Conservation (phyloP, 2,329 filamentous ascomycete species). For the Tolypocladium sp. region DNA sequence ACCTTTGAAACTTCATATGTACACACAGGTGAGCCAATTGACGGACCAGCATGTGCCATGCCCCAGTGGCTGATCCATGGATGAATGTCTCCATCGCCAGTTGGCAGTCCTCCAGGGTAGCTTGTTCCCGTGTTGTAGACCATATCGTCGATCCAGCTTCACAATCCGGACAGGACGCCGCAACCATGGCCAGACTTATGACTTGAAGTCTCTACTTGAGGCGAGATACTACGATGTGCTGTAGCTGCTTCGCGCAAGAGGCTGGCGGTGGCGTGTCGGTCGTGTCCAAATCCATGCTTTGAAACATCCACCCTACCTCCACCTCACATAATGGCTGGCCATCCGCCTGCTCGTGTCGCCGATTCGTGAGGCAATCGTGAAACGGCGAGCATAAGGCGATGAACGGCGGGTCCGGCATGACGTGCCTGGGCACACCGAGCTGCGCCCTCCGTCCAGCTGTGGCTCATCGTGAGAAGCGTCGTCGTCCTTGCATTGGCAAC, state of each 20-base stretch:
- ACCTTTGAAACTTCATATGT: too few species aligned
- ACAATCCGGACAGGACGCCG: neutral
- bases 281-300: neutral
- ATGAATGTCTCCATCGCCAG: neutral
- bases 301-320: neutral
- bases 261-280: neutral
- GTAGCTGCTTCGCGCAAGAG: neutral
- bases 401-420: neutral
- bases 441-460: neutral
- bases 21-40: neutral
- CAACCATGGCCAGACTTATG: too few species aligned
- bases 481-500: neutral
- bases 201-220: too few species aligned
- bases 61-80: too few species aligned
- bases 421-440: neutral
- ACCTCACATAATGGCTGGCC: neutral
- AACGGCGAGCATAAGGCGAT: neutral
- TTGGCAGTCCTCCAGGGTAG: neutral
- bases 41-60: neutral
- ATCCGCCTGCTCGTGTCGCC: neutral
- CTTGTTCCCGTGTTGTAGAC: neutral
- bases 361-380: neutral
- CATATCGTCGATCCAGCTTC: neutral
- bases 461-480: neutral
- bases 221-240: neutral